Evolutionary conservation across 768 basidiomycete species (phyloP).

Genomic region (Naematelia encephala): DNA sequence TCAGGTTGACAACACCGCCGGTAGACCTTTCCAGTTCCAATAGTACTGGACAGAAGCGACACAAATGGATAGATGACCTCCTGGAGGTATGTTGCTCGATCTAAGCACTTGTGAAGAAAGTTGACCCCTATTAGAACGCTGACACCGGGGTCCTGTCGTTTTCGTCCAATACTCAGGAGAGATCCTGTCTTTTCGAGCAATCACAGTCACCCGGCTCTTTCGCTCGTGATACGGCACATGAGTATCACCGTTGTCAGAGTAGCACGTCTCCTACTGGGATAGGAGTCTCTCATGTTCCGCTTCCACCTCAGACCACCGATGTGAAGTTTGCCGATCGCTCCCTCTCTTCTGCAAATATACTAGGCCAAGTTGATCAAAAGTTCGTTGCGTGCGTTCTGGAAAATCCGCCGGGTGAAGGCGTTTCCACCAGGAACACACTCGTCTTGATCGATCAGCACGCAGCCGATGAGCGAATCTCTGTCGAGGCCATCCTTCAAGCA

Average conservation of each 20-base stretch:
- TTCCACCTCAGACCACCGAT: not conserved
- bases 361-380: slow-evolving; percentile 85
- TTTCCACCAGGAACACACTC: slow-evolving; percentile 52
- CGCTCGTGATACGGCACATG: no score
- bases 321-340: not conserved
- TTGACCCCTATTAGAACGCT: not conserved
- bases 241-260: no score
- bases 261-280: no score
- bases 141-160: not conserved
- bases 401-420: slow-evolving; percentile 4
- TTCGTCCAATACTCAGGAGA: no score
- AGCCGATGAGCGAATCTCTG: slow-evolving; percentile 91
- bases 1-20: not conserved
- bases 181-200: no score
- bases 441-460: slow-evolving; percentile 95
- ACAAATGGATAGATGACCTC: slow-evolving; percentile 21
- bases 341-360: slow-evolving; percentile 61
- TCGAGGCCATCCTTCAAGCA: slow-evolving; percentile 73
- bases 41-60: slow-evolving; percentile 7
- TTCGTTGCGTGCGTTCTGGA: slow-evolving; percentile 68
- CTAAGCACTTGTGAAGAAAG: no score
- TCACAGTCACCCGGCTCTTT: no score
- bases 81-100: slow-evolving; percentile 9
- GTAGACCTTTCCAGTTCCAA: not conserved
- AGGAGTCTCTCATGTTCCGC: not conserved